Evolutionary conservation across 192 early-diverging fungal genomes (phyloP).

Genomic region (Backusella westeae): DNA sequence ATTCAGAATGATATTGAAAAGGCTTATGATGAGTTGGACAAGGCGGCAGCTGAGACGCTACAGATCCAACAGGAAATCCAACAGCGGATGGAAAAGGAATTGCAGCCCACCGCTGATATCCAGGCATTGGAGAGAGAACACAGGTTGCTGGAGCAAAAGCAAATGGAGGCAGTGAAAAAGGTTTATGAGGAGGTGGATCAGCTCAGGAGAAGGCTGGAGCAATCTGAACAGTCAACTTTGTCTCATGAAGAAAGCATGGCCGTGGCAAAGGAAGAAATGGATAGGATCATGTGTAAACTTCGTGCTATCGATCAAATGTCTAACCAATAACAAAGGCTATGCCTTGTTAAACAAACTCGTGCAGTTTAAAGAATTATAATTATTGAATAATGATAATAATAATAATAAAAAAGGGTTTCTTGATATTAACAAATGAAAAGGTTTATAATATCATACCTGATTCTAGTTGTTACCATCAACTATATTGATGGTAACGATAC

Average conservation of each 20-base stretch:
- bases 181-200: slow-evolving; percentile 17
- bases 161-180: slow-evolving; percentile 18
- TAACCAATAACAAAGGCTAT: not conserved
- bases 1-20: slow-evolving; percentile 13
- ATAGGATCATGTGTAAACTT: slow-evolving; percentile 23
- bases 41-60: slow-evolving; percentile 17
- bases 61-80: slow-evolving; percentile 25
- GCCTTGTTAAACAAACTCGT: not conserved
- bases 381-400: no score
- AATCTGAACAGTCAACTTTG: slow-evolving; percentile 13
- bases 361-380: not conserved
- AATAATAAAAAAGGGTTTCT: not conserved
- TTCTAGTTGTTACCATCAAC: no score
- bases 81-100: slow-evolving; percentile 5
- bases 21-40: slow-evolving; percentile 27
- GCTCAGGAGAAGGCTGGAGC: slow-evolving; percentile 11
- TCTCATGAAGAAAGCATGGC: slow-evolving; percentile 19
- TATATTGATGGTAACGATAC: no score
- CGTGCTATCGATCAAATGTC: slow-evolving; percentile 18
- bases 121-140: slow-evolving; percentile 19
- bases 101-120: not conserved
- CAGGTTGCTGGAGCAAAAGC: slow-evolving; percentile 10
- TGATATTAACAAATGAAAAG: not conserved
- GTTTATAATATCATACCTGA: no score
- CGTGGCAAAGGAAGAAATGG: slow-evolving; percentile 27